A percentile compares a stretch with the other conserved stretches of the same genome.
These are phyloP conservation scores for sorghum (Sorghum bicolor) DNA, from an alignment of 176 grass and related monocot genomes.

Conservation along the genomic window DNA sequence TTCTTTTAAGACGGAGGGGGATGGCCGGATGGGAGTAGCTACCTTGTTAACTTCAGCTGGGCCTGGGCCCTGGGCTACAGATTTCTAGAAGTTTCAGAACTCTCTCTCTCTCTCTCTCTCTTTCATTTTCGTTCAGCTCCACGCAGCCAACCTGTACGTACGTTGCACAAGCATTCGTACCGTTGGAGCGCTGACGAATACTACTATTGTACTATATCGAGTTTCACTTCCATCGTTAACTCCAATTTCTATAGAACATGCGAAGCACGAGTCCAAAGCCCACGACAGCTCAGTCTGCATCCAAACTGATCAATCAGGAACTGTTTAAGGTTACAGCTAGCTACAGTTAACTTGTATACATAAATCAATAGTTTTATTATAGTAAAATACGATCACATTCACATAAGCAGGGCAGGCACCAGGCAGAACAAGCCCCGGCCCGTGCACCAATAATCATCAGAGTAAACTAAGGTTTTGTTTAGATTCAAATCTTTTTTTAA, in stretches of 20 bases:
- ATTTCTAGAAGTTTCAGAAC: neutral
- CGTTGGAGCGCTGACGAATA: neutral
- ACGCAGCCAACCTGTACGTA: neutral
- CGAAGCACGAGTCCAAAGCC: neutral
- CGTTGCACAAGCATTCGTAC: neutral
- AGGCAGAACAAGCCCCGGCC: neutral
- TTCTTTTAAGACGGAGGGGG: neutral
- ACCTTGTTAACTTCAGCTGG: neutral
- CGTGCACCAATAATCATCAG: neutral
- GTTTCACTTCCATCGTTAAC: too few relatives aligned
- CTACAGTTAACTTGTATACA: neutral
- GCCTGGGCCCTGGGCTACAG: neutral
- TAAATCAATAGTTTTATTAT: neutral
- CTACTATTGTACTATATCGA: too few relatives aligned
- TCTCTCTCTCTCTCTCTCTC: too few relatives aligned
- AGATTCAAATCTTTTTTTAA: too few relatives aligned
- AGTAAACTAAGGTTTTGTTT: slow-evolving; percentile 14
- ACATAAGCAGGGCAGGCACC: neutral
- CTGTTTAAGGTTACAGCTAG: neutral
- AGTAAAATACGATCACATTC: neutral
- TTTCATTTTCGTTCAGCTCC: neutral
- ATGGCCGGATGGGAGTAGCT: neutral
- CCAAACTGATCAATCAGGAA: neutral
- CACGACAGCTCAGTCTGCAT: neutral
- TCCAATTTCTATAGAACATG: neutral